A percentile compares a stretch with the other conserved stretches of the same genome.
phyloP scores from a whole-genome alignment of 345 rosid genomes.

The Anastatica hierochuntica region DNA sequence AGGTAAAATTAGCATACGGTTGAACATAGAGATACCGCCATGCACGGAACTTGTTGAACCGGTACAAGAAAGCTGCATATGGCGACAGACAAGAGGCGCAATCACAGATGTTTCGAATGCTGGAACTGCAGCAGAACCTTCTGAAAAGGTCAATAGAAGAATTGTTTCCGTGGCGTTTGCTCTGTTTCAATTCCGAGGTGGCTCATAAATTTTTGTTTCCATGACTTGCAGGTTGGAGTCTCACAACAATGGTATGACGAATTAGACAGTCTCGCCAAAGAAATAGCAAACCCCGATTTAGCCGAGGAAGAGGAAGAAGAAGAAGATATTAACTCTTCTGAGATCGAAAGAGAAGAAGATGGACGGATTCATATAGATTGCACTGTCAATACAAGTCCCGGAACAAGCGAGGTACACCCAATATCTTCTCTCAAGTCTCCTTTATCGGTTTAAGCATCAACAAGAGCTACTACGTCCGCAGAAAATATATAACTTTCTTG shows the following conservation, averaged over 20 bases:
- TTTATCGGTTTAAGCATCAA: not conserved
- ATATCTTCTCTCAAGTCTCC: not conserved
- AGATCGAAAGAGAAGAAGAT: conserved; percentile 34
- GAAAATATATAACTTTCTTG: not conserved
- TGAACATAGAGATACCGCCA: conserved; percentile 55
- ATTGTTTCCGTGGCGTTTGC: not conserved
- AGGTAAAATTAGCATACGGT: conserved; percentile 58
- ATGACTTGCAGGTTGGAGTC: conserved; percentile 54
- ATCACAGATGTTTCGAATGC: conserved; percentile 38
- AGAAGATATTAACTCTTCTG: conserved; percentile 11
- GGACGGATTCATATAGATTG: conserved; percentile 43
- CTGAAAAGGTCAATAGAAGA: conserved; percentile 59
- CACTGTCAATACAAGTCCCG: conserved; percentile 68
- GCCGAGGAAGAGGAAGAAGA: conserved; percentile 35
- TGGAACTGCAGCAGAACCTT: conserved; percentile 34
- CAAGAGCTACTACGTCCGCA: not conserved
- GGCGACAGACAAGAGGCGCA: conserved; percentile 85
- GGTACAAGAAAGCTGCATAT: not conserved
- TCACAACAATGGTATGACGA: conserved; percentile 94
- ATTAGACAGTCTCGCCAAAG: conserved; percentile 69
- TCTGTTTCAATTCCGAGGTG: not conserved
- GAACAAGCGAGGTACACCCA: conserved; percentile 66
- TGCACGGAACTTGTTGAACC: conserved; percentile 45
- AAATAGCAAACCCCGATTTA: conserved; percentile 34
- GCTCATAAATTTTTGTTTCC: not conserved